These are phyloP conservation scores for Alternaria gaisen DNA, from an alignment of 2,329 filamentous ascomycete genomes.

Conservation along the genomic window DNA sequence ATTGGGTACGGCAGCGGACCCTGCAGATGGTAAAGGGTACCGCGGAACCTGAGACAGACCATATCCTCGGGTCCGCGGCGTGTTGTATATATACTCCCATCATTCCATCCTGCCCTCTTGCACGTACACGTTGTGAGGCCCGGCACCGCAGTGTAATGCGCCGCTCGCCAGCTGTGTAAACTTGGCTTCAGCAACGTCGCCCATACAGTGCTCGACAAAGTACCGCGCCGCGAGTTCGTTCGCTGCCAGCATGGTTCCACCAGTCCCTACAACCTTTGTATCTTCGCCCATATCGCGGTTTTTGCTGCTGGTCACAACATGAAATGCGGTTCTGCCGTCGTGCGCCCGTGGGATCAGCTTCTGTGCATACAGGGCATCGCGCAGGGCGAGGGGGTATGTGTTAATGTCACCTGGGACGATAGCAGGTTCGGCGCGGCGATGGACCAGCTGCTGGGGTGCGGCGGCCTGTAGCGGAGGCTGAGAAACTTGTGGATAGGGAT, in stretches of 20 bases:
- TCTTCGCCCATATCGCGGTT: conserved; percentile 6
- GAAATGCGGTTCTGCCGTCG: conserved; percentile 6
- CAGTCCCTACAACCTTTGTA: neutral
- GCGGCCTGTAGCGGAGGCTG: conserved; percentile 21
- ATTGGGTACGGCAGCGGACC: conserved; percentile 1
- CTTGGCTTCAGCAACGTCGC: conserved; percentile 2
- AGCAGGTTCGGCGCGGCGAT: conserved; percentile 4
- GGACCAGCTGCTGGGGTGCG: conserved; percentile 11
- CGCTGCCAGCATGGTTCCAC: conserved; percentile 7
- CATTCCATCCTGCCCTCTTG: conserved; percentile 13
- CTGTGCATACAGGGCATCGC: conserved; percentile 18
- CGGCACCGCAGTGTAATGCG: conserved; percentile 11
- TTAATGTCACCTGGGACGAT: conserved; percentile 13
- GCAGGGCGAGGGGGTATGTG: conserved; percentile 24
- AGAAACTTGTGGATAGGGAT: conserved; percentile 6
- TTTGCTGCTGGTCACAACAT: conserved; percentile 5
- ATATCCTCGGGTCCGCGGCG: neutral
- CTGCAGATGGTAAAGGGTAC: conserved; percentile 5
- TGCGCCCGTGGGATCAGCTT: conserved; percentile 5
- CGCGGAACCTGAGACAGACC: conserved; percentile 6
- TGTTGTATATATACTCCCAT: neutral
- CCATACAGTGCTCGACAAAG: conserved; percentile 12
- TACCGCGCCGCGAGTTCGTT: conserved; percentile 16
- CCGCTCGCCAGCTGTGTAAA: conserved; percentile 11
- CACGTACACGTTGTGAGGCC: conserved; percentile 6